Evolutionary conservation across 495 filamentous ascomycete genomes (phyloP).

Genomic region (Tetracladium setigerum): DNA sequence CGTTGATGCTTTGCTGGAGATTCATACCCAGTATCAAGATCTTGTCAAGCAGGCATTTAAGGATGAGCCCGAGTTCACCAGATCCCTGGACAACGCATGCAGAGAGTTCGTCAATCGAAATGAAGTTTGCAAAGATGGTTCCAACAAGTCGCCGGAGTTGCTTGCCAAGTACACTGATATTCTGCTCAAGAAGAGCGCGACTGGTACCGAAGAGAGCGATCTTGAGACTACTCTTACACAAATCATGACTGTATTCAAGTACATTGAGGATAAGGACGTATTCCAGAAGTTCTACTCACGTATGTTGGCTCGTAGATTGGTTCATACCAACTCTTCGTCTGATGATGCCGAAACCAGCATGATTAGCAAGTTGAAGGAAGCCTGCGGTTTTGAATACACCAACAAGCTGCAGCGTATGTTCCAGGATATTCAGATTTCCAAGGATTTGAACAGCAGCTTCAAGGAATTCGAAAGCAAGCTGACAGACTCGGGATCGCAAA

Average conservation of each 20-base stretch:
- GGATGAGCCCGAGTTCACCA: conserved; percentile 93
- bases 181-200: conserved; percentile 85
- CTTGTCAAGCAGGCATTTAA: conserved; percentile 90
- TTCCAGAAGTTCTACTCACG: conserved; percentile 99
- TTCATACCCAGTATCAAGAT: conserved; percentile 85
- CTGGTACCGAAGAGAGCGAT: conserved; percentile 84
- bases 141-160: conserved; percentile 87
- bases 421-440: conserved; percentile 97
- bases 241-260: conserved; percentile 99
- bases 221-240: conserved; percentile 86
- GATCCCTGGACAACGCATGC: conserved; percentile 94
- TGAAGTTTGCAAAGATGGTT: conserved; percentile 84
- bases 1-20: conserved; percentile 88
- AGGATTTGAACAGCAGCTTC: conserved; percentile 87
- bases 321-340: conserved; percentile 88
- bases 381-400: conserved; percentile 97
- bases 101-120: conserved; percentile 98
- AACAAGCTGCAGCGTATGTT: conserved; percentile 99
- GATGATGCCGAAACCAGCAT: conserved; percentile 98
- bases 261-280: conserved; percentile 99
- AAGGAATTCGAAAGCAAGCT: conserved; percentile 50
- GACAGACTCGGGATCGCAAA: conserved; percentile 53
- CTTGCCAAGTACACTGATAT: conserved; percentile 95
- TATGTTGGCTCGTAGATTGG: conserved; percentile 89
- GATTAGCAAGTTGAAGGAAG: conserved; percentile 99